phyloP scores from a whole-genome alignment of 768 basidiomycete genomes.

The Leccinum imitatum region DNA sequence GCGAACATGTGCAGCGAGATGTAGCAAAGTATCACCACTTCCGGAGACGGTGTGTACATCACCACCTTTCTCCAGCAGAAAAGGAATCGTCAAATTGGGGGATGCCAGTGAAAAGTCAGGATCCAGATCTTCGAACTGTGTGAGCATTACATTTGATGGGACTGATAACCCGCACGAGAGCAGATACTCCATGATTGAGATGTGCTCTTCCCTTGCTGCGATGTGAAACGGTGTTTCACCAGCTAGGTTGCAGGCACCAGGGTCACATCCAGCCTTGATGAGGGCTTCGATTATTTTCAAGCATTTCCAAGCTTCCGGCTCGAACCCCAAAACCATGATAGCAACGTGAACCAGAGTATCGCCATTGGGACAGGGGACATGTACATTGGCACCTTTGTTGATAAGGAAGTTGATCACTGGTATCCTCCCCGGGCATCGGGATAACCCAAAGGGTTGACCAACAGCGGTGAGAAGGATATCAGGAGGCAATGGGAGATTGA shows the following conservation, averaged over 20 bases:
- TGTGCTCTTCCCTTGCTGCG: not conserved
- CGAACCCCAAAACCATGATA: not conserved
- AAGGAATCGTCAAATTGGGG: not conserved
- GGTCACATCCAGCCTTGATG: not conserved
- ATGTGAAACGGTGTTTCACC: not conserved
- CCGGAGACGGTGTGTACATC: not conserved
- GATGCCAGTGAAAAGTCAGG: too few species aligned
- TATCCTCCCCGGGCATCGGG: not conserved
- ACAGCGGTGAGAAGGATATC: not conserved
- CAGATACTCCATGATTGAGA: not conserved
- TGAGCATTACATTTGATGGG: not conserved
- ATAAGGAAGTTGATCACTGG: not conserved
- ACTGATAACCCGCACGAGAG: not conserved
- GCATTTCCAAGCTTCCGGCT: not conserved
- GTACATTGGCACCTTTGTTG: not conserved
- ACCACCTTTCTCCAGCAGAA: not conserved
- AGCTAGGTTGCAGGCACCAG: not conserved
- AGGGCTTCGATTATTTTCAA: not conserved
- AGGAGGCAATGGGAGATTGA: not conserved
- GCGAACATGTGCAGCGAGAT: not conserved
- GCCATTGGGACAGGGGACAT: not conserved
- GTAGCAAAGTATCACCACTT: constrained; percentile 1
- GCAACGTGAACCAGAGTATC: not conserved
- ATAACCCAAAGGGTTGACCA: accelerated
- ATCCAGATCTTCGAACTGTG: not conserved